Evolutionary conservation across 1,284 basidiomycete genomes (phyloP).

Genomic region (Rhizoctonia solani): DNA sequence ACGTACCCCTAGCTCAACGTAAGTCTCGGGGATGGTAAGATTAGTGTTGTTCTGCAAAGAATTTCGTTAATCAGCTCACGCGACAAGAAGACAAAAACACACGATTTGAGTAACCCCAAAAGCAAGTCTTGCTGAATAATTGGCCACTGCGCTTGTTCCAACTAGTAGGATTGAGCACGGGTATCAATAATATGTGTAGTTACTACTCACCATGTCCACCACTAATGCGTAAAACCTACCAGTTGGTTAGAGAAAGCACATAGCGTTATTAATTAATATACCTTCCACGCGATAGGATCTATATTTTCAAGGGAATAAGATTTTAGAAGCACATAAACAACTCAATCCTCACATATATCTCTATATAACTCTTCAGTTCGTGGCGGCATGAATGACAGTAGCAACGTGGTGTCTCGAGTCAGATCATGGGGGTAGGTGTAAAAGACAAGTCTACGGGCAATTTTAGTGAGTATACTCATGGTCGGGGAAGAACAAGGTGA

Average conservation of each 20-base stretch:
- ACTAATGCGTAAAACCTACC: not conserved
- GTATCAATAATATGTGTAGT: not conserved
- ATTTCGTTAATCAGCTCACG: not conserved
- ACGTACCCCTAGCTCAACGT: too few relatives aligned
- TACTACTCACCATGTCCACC: not conserved
- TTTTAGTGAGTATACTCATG: not conserved
- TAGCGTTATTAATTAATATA: not conserved
- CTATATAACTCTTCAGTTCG: not conserved
- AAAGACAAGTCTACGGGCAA: not conserved
- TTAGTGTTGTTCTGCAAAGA: not conserved
- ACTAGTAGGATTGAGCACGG: not conserved
- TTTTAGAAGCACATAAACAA: not conserved
- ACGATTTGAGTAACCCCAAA: constrained; percentile 1
- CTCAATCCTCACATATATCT: not conserved
- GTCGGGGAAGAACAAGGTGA: not conserved
- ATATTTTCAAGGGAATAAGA: not conserved
- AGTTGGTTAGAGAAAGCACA: not conserved
- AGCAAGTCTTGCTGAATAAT: not conserved
- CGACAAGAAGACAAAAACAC: not conserved
- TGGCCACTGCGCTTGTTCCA: not conserved
- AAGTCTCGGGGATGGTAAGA: not conserved
- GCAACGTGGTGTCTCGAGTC: not conserved
- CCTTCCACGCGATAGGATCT: constrained; percentile 1
- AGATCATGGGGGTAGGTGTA: not conserved
- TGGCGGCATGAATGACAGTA: not conserved